These are phyloP conservation scores for Saturnispora bothae DNA, from an alignment of 805 yeast species.

Conservation along the genomic window DNA sequence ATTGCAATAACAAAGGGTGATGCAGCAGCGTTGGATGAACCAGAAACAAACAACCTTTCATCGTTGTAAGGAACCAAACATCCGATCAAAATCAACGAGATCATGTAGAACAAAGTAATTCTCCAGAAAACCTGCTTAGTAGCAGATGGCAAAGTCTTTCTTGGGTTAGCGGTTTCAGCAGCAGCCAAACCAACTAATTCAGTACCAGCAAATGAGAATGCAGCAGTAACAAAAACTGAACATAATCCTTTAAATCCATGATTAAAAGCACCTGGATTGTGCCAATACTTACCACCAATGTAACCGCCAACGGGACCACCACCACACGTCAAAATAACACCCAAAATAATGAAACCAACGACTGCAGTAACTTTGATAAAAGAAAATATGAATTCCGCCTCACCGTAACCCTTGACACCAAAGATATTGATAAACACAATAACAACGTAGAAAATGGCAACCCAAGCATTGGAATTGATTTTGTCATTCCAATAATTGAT, in stretches of 20 bases:
- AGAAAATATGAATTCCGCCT: conserved; percentile 49
- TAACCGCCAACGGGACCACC: conserved; percentile 51
- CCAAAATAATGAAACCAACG: conserved; percentile 43
- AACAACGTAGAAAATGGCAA: conserved; percentile 39
- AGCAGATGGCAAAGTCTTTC: conserved; percentile 48
- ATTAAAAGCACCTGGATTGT: conserved; percentile 43
- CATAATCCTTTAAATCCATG: conserved; percentile 48
- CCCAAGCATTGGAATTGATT: conserved; percentile 41
- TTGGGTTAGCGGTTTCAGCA: conserved; percentile 49
- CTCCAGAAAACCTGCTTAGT: conserved; percentile 55
- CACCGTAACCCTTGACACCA: conserved; percentile 58
- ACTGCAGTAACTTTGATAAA: conserved; percentile 44
- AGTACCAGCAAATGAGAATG: conserved; percentile 53
- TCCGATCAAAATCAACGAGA: conserved; percentile 38
- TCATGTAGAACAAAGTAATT: conserved; percentile 42
- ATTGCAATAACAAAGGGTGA: conserved; percentile 75
- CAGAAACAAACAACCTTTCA: conserved; percentile 34
- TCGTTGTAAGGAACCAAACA: conserved; percentile 47
- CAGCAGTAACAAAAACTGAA: conserved; percentile 49
- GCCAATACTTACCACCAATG: conserved; percentile 51
- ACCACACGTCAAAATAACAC: conserved; percentile 44
- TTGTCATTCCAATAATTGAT: conserved; percentile 35
- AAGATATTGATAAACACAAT: conserved; percentile 41
- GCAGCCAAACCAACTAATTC: conserved; percentile 54
- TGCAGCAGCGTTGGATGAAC: conserved; percentile 44